Evolutionary conservation across 108 stramenopile genomes (phyloP).

Genomic region (Cyclostephanos tholiformis): DNA sequence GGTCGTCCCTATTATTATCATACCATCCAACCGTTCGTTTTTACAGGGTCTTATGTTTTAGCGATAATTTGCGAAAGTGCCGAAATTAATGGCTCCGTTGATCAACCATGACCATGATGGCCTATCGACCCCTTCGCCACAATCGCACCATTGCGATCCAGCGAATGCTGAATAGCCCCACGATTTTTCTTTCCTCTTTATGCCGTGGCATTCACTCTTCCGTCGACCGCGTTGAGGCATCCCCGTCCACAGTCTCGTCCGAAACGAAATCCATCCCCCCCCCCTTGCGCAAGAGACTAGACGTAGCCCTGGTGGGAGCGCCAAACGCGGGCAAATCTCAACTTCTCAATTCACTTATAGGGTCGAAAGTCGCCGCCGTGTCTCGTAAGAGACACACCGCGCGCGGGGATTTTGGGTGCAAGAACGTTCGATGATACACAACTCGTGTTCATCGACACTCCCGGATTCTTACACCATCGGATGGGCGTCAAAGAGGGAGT

Average conservation of each 20-base stretch:
- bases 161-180: neutral
- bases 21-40: too few species aligned
- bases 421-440: conserved; percentile 77
- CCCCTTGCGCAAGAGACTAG: conserved; percentile 58
- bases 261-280: conserved; percentile 5
- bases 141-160: conserved; percentile 1
- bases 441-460: conserved; percentile 90
- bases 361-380: conserved; percentile 83
- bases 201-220: neutral
- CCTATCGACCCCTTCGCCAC: conserved; percentile 12
- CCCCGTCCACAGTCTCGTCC: conserved; percentile 1
- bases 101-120: conserved; percentile 9
- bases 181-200: neutral
- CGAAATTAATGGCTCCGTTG: too few species aligned
- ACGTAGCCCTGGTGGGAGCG: conserved; percentile 86
- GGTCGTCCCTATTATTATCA: too few species aligned
- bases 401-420: conserved; percentile 83
- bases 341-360: conserved; percentile 78
- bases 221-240: neutral
- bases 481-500: conserved; percentile 68
- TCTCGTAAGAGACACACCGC: conserved; percentile 94
- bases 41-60: too few species aligned
- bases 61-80: too few species aligned
- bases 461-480: conserved; percentile 80
- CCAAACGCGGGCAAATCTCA: conserved; percentile 91